These are phyloP conservation scores for Tremella mesenterica DNA, from an alignment of 768 basidiomycete genomes.

Conservation along the genomic window DNA sequence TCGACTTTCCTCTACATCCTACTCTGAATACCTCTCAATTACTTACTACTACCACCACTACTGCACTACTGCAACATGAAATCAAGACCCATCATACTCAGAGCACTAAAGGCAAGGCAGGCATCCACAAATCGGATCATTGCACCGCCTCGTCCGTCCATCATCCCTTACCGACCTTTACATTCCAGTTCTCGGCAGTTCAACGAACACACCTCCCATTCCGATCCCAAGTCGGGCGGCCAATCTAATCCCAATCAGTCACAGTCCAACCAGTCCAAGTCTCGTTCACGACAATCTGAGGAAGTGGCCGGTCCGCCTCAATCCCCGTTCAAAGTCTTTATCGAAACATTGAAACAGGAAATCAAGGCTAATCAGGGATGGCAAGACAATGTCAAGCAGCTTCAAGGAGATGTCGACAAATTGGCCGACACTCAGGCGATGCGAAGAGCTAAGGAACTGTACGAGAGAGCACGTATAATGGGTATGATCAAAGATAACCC, in stretches of 20 bases:
- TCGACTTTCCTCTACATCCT: no score
- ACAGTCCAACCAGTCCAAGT: neutral
- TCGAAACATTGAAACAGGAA: constrained; percentile 86
- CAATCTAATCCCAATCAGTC: no score
- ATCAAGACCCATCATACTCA: neutral
- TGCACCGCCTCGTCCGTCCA: neutral
- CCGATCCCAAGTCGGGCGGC: neutral
- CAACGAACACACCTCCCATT: neutral
- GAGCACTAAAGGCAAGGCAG: neutral
- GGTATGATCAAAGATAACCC: constrained; percentile 97
- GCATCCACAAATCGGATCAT: neutral
- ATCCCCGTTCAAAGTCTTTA: constrained; percentile 93
- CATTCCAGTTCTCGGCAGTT: neutral
- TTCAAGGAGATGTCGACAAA: constrained; percentile 96
- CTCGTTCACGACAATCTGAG: neutral
- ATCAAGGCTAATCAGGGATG: constrained; percentile 85
- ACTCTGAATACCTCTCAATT: no score
- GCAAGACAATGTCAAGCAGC: constrained; percentile 92
- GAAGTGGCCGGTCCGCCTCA: constrained; percentile 40
- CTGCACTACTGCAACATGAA: neutral
- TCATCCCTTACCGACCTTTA: neutral
- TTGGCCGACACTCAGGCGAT: constrained; percentile 93
- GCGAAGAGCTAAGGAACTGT: constrained; percentile 81
- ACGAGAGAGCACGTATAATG: constrained; percentile 84
- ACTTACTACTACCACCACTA: no score